Evolutionary conservation across 148 eudicot genomes (phyloP), one percentile per base, ranked within the genome.

Genomic region (Vaccinium darrowii): DNA sequence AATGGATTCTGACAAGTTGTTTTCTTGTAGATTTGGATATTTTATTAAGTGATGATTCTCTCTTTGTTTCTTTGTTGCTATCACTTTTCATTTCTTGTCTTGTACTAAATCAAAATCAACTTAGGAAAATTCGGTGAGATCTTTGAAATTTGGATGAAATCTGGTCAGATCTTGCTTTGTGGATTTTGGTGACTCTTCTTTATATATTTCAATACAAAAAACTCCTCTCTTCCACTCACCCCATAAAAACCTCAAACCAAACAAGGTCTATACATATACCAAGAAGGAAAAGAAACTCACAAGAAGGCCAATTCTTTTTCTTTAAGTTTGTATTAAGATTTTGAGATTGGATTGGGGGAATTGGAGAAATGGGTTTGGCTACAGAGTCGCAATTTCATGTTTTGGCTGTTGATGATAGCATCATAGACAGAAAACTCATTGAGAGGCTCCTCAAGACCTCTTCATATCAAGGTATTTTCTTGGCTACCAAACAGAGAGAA

Each of bases 361-460:
- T 75, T 84, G 79, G 30, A 21, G 80, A 51, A 88, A 95, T 95
- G 98, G 97, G 93, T 4, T 90, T 92, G 93, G 92, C 94, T 74
- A 87, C 90, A 52, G 97, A 95, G 57, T 87, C 93, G 27, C 90
- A 94, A 81, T 97, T 95, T 88, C 99, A 97, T 95, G 98, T 97
- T 1, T 88, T 97, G n/a, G 99, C 99, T 72, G 99, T 97, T 85
- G 99, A 97, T 93, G 99, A 97, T 86, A 97, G 98, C 82, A 58
- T 91, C 18, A 88, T 95, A 63, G 99, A 97, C 81, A 94, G 99
- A 83, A 97, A 92, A 30, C 91, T 97, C 33, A 94, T 97, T 90
- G 98, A 97, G 82, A 93, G 93, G 87, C 94, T 97, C 54, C 92
- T 97, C 58, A 97, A 97, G 87, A 97, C 89, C 81, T 94, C 98